Percentiles rank a stretch among this genome's conserved stretches.
These are phyloP conservation scores for Penicillium roqueforti DNA, from an alignment of 495 filamentous ascomycete genomes.

Conservation along the genomic window DNA sequence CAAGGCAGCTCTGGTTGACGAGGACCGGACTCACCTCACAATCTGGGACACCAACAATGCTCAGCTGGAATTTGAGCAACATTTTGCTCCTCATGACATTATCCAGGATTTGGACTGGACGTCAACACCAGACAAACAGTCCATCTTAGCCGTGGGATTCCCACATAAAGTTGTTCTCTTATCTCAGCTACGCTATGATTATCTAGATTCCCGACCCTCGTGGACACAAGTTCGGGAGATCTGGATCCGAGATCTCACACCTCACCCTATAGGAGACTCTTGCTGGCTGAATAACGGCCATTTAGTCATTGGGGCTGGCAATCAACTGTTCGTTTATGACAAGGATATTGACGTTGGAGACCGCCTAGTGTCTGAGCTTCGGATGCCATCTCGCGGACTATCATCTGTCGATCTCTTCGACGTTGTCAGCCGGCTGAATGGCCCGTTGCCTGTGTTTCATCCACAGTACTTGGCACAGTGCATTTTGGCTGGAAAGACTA, in stretches of 20 bases:
- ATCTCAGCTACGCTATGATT: conserved; percentile 92
- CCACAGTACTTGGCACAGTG: conserved; percentile 89
- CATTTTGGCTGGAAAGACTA: conserved; percentile 74
- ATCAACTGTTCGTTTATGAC: conserved; percentile 87
- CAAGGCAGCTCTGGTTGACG: conserved; percentile 80
- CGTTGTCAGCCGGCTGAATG: conserved; percentile 76
- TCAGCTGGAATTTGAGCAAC: conserved; percentile 75
- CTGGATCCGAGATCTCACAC: conserved; percentile 73
- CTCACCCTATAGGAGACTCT: conserved; percentile 89
- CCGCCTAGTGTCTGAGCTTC: conserved; percentile 59
- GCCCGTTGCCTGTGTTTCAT: conserved; percentile 86
- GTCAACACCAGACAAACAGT: conserved; percentile 85
- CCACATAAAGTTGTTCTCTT: conserved; percentile 76
- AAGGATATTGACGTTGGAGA: conserved; percentile 63
- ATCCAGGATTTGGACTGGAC: conserved; percentile 94
- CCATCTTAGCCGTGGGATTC: conserved; percentile 88
- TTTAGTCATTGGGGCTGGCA: conserved; percentile 83
- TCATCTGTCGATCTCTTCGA: conserved; percentile 65
- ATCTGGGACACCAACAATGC: conserved; percentile 88
- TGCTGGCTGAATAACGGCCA: conserved; percentile 83
- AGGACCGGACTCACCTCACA: conserved; percentile 67
- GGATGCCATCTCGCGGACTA: conserved; percentile 53
- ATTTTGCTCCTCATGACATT: conserved; percentile 65
- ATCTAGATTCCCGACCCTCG: conserved; percentile 81
- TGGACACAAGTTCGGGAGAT: conserved; percentile 86